Conservation (phyloP, 495 filamentous ascomycete genomes). For the Bacidia gigantensis region DNA sequence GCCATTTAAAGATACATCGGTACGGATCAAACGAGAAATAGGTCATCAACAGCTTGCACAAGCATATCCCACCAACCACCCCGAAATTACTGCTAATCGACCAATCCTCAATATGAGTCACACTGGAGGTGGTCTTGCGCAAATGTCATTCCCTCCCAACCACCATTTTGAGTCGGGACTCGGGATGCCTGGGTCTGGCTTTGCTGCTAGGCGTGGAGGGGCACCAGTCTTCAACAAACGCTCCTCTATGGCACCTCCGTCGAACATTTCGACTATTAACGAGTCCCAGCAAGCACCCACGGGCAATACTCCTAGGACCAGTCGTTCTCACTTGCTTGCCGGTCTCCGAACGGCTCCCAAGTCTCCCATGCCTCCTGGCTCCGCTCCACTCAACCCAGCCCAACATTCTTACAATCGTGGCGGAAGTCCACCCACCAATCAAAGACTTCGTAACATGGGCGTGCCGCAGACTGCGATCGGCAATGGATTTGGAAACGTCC, state of each 20-base stretch:
- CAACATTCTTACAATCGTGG: conserved; percentile 33
- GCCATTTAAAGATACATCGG: no score
- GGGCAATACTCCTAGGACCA: conserved; percentile 70
- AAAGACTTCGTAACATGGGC: conserved; percentile 21
- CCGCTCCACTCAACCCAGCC: conserved; percentile 42
- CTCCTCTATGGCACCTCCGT: conserved; percentile 46
- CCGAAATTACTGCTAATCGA: conserved; percentile 14
- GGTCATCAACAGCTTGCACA: no score
- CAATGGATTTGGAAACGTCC: conserved; percentile 35
- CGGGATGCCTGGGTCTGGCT: conserved; percentile 60
- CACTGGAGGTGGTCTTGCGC: conserved; percentile 98
- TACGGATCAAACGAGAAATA: no score
- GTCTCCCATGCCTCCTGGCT: conserved; percentile 52
- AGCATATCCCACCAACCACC: background rate
- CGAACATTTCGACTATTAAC: conserved; percentile 51
- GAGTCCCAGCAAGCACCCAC: conserved; percentile 41
- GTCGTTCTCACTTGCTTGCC: conserved; percentile 85
- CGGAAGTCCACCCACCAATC: conserved; percentile 28
- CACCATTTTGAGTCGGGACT: conserved; percentile 54
- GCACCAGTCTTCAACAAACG: conserved; percentile 56
- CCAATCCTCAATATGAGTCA: conserved; percentile 51
- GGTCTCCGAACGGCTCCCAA: conserved; percentile 88
- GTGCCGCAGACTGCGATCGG: conserved; percentile 51
- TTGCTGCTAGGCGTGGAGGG: conserved; percentile 69
- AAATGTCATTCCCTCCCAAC: conserved; percentile 79